These are phyloP conservation scores for Kwoniella dendrophila DNA, from an alignment of 768 basidiomycete genomes.

Conservation along the genomic window DNA sequence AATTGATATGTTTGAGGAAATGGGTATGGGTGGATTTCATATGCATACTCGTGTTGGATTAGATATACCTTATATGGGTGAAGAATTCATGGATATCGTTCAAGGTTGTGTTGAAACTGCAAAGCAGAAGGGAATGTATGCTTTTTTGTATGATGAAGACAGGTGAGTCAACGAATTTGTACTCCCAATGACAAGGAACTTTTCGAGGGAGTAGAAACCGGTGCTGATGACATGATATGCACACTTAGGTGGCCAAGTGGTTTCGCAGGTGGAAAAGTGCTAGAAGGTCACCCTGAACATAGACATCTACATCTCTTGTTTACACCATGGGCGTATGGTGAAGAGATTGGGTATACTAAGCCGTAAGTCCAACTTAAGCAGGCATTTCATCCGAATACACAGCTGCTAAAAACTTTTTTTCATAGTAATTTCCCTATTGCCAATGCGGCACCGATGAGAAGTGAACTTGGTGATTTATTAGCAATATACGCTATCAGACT, in stretches of 20 bases:
- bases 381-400: background rate
- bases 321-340: conserved; percentile 39
- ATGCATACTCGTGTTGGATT: conserved; percentile 45
- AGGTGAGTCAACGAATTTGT: conserved; percentile 19
- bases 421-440: conserved; percentile 22
- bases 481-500: conserved; percentile 35
- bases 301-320: conserved; percentile 34
- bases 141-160: conserved; percentile 46
- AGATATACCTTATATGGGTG: conserved; percentile 42
- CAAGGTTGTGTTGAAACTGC: conserved; percentile 30
- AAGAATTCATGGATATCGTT: conserved; percentile 43
- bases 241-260: conserved; percentile 50
- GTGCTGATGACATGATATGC: no score
- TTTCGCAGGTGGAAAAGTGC: conserved; percentile 36
- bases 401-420: background rate
- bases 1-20: conserved; percentile 32
- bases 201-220: no score
- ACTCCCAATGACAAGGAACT: background rate
- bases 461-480: conserved; percentile 35
- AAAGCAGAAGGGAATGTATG: conserved; percentile 43
- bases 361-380: conserved; percentile 11
- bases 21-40: conserved; percentile 43
- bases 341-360: conserved; percentile 22
- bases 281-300: conserved; percentile 40
- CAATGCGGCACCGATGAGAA: conserved; percentile 25